Evolutionary conservation across 2,329 filamentous ascomycete species (phyloP).

Genomic region (Aspergillus clavatus): DNA sequence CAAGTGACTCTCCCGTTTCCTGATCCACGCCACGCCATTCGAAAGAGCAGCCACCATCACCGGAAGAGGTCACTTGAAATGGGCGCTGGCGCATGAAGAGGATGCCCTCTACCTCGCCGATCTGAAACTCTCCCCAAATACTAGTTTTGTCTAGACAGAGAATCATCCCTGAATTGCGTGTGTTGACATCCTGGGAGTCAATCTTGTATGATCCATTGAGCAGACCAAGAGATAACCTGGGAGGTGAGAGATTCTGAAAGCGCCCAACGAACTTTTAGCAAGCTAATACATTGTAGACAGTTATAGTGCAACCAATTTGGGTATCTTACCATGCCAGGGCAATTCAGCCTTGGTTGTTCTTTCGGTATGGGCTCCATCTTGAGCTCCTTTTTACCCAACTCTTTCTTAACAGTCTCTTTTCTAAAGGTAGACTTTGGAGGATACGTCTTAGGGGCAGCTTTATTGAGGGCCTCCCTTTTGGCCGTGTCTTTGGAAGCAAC

Average conservation of each 20-base stretch:
- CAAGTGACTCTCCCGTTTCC: not conserved
- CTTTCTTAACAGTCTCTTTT: too few species aligned
- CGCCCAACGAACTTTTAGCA: not conserved
- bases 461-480: too few species aligned
- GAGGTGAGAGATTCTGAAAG: not conserved
- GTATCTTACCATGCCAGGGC: too few species aligned
- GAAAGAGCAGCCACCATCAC: slow-evolving; percentile 3
- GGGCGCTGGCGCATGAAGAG: slow-evolving; percentile 6
- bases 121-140: slow-evolving; percentile 4
- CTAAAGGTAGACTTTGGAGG: too few species aligned
- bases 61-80: not conserved
- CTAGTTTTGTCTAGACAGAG: slow-evolving; percentile 4
- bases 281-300: not conserved
- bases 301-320: not conserved
- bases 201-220: slow-evolving; percentile 9
- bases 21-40: slow-evolving; percentile 1
- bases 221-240: not conserved
- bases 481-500: too few species aligned
- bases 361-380: too few species aligned
- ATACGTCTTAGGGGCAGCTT: too few species aligned
- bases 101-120: slow-evolving; percentile 5
- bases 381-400: too few species aligned
- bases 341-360: too few species aligned
- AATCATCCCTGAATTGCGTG: slow-evolving; percentile 4
- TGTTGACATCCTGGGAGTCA: not conserved